Evolutionary conservation across 768 basidiomycete genomes (phyloP).

Genomic region (Tremella yokohamensis): DNA sequence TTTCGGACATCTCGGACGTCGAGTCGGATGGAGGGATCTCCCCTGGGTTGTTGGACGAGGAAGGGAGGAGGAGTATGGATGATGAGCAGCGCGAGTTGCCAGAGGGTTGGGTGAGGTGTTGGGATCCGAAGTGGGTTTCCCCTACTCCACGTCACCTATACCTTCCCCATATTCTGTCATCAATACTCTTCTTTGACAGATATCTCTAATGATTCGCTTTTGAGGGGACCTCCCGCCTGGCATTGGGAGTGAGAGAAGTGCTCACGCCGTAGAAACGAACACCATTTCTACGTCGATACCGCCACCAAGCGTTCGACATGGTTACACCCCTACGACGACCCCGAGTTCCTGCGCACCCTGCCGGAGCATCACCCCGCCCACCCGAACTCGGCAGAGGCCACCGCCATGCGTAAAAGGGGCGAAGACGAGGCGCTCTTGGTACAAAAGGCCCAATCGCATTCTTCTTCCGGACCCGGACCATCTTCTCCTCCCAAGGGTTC

Average conservation of each 20-base stretch:
- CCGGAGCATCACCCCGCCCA: constrained; percentile 48
- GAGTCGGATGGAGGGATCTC: neutral
- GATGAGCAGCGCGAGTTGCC: constrained; percentile 48
- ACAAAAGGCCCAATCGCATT: neutral
- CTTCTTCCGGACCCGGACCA: too few species aligned
- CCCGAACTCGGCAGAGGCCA: constrained; percentile 41
- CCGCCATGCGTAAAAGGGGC: constrained; percentile 18
- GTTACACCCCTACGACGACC: constrained; percentile 50
- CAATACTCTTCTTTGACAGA: too few species aligned
- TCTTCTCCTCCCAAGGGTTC: constrained; percentile 1
- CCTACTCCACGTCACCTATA: neutral
- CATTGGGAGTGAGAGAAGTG: too few species aligned
- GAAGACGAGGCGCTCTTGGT: constrained; percentile 20
- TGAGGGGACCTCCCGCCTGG: too few species aligned
- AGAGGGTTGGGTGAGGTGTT: constrained; percentile 49
- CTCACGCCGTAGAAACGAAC: constrained; percentile 31
- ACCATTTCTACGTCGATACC: constrained; percentile 50
- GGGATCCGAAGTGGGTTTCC: constrained; percentile 42
- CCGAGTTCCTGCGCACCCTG: constrained; percentile 39
- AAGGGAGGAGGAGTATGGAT: constrained; percentile 43
- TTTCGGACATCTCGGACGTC: constrained; percentile 1
- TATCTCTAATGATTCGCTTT: too few species aligned
- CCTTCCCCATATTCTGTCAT: too few species aligned
- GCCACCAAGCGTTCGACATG: constrained; percentile 42
- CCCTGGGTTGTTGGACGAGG: constrained; percentile 11